Conservation (phyloP, 1,284 basidiomycete species). For the Rhizoctonia solani region DNA sequence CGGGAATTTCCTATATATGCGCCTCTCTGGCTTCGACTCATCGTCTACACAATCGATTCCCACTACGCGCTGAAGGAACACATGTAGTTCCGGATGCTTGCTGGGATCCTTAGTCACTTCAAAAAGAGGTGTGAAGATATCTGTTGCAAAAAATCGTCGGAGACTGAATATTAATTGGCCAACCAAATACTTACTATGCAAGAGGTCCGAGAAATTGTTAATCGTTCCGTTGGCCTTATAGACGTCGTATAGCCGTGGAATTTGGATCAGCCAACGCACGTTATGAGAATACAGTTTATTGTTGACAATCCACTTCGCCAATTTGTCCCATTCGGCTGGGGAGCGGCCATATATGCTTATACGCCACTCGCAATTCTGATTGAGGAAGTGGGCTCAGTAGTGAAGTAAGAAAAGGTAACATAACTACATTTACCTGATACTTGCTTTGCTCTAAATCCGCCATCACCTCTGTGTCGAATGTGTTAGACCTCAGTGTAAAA, state of each 20-base stretch:
- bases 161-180: not conserved
- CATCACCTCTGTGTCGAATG: slow-evolving; percentile 76
- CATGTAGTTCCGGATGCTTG: slow-evolving; percentile 90
- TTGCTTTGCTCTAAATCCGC: slow-evolving; percentile 96
- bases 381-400: not conserved
- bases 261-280: slow-evolving; percentile 96
- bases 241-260: slow-evolving; percentile 94
- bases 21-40: slow-evolving; percentile 91
- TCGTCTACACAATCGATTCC: slow-evolving; percentile 99
- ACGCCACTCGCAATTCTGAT: slow-evolving; percentile 93
- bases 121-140: slow-evolving; percentile 92
- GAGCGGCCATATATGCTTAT: slow-evolving; percentile 91
- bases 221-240: slow-evolving; percentile 91
- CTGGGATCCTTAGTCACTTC: slow-evolving; percentile 93
- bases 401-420: no score
- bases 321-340: slow-evolving; percentile 92
- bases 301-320: slow-evolving; percentile 95
- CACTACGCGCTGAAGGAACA: slow-evolving; percentile 93
- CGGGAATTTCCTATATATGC: slow-evolving; percentile 95
- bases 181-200: slow-evolving; percentile 68
- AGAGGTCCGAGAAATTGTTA: slow-evolving; percentile 88
- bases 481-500: not conserved
- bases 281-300: slow-evolving; percentile 96
- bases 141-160: slow-evolving; percentile 50
- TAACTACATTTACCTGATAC: slow-evolving; percentile 70